Percentiles rank a stretch among this genome's conserved stretches.
These are phyloP conservation scores for Kazachstania psychrophila DNA, from an alignment of 805 yeast species.

Conservation along the genomic window DNA sequence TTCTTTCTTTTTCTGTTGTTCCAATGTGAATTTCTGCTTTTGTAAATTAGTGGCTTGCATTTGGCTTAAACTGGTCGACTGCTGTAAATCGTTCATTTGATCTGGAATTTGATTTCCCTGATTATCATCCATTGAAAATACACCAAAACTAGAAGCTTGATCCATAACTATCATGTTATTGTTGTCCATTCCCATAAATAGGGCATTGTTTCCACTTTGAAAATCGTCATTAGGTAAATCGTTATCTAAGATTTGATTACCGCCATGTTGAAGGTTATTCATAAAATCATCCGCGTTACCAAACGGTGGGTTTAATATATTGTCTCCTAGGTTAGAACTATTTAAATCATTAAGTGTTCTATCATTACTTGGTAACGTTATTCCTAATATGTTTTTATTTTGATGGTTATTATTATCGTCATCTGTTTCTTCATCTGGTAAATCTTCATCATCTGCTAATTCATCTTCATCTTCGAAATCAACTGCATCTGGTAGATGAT, in stretches of 20 bases:
- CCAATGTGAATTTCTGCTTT: too few species aligned
- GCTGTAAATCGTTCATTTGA: too few species aligned
- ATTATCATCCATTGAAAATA: constrained; percentile 11
- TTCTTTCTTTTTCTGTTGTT: constrained; percentile 7
- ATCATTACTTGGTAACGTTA: neutral
- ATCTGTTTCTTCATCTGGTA: constrained; percentile 17
- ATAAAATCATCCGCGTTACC: constrained; percentile 5
- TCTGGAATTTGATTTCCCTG: too few species aligned
- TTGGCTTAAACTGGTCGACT: too few species aligned
- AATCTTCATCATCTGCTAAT: constrained; percentile 79
- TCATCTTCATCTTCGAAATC: constrained; percentile 95
- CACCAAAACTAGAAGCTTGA: constrained; percentile 13
- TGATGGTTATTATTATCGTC: neutral
- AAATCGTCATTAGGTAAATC: constrained; percentile 9
- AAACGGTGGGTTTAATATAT: constrained; percentile 2
- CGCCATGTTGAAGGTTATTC: constrained; percentile 5
- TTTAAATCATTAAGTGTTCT: neutral
- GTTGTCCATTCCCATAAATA: constrained; percentile 26
- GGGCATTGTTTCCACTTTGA: constrained; percentile 24
- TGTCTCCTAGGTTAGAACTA: neutral
- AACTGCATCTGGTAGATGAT: constrained; percentile 84
- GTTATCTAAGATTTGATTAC: constrained; percentile 2
- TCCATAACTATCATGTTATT: constrained; percentile 13
- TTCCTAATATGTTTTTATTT: neutral
- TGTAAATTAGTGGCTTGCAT: too few species aligned